Base-by-base conservation (phyloP, 495 filamentous ascomycete species). In the Sordaria brevicollis region DNA sequence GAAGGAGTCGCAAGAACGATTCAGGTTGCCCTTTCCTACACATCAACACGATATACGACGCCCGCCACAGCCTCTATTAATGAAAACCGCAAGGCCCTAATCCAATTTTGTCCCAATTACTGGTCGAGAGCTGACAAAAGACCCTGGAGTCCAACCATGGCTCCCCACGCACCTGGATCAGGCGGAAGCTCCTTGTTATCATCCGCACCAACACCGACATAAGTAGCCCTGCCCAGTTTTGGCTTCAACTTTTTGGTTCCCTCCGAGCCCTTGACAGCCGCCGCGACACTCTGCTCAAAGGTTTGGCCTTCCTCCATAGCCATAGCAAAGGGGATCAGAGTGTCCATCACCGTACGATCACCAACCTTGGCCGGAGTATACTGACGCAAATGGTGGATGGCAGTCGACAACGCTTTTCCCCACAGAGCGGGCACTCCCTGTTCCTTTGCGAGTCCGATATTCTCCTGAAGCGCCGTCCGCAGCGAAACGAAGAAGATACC, bases 101-200 rank as follows among this genome's bases (percentile, higher is more conserved):
- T 3, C 34, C 65, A 25, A 67, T 19, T 21, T 19, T 36, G 35
- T 35, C 15, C 29, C 29, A 62, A n/a, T n/a, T n/a, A n/a, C n/a
- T n/a, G n/a, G n/a, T n/a, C n/a, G 36, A 54, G 29, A 37, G 70
- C 73, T 17, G 65, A 72, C 68, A 75, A 74, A 68, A 89, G 71
- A 0, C 87, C 87, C 72, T 79, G 79, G 69, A 89, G 83, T 68
- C 82, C 87, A 5, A 88, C 84, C 80, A 86, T 87, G 31, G 84
- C 84, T 1, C 86, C 87, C 85, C 85, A 89, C 9, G 87, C 87
- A 38, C 87, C 87, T 8, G 87, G 87, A 73, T 89, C 87, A 3
- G 87, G 87, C 15, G 83, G 82, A 62, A 84, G 68, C 35, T 84
- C 81, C 69, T 79, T 79, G 69, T 81, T 79, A 67, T 74, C 79